A percentile compares a stretch with the other conserved stretches of the same genome.
phyloP scores from a whole-genome alignment of 2,329 filamentous ascomycete species.

The Phyllachora maydis region DNA sequence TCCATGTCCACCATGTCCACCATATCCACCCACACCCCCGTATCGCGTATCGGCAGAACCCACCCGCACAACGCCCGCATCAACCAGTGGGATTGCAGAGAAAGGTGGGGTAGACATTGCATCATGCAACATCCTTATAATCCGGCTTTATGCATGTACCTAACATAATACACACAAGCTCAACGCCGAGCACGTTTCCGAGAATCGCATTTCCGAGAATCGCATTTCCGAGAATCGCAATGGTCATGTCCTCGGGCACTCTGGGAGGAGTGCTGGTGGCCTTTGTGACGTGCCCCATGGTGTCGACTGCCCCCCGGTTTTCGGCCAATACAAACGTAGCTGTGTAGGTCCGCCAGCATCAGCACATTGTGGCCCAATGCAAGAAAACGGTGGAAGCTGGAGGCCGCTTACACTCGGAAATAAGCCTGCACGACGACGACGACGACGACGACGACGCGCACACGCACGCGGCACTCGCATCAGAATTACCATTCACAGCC shows the following conservation, averaged over 20 bases:
- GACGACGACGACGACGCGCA: too few relatives aligned
- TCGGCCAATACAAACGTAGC: constrained; percentile 41
- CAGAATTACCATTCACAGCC: constrained; percentile 1
- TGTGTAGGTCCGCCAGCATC: constrained; percentile 11
- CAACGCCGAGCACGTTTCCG: constrained; percentile 8
- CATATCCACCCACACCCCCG: too few relatives aligned
- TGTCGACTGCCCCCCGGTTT: constrained; percentile 20
- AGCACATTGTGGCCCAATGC: constrained; percentile 1
- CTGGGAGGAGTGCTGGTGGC: constrained; percentile 4
- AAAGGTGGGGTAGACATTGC: too few relatives aligned
- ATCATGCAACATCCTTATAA: too few relatives aligned
- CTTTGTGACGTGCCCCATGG: constrained; percentile 4
- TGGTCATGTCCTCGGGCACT: constrained; percentile 5
- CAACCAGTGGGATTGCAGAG: too few relatives aligned
- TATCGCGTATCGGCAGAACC: too few relatives aligned
- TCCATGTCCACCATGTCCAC: too few relatives aligned
- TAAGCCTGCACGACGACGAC: constrained; percentile 24
- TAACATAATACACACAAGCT: too few relatives aligned
- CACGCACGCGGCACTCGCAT: constrained; percentile 2
- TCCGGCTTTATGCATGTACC: too few relatives aligned
- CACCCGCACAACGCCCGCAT: too few relatives aligned
- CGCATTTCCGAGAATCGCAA: constrained; percentile 9
- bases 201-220: constrained; percentile 8
- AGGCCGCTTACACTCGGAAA: constrained; percentile 32
- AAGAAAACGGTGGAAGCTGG: not conserved